Base-by-base conservation (phyloP, 768 basidiomycete species). In the Chlorophyllum brunneum region DNA sequence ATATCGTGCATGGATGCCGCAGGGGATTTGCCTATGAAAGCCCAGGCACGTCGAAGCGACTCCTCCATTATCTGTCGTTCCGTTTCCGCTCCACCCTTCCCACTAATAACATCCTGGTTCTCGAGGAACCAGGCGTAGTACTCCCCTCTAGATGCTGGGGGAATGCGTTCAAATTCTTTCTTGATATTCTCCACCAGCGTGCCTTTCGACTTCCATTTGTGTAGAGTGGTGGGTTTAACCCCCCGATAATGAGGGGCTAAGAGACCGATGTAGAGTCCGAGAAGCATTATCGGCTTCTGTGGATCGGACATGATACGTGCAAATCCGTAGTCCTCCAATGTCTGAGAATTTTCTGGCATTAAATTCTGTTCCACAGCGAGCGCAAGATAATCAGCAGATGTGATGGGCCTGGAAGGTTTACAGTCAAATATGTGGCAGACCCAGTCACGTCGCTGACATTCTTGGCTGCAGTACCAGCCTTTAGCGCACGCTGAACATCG, bases 41-140 rank as follows among this genome's bases (percentile, higher is more conserved):
- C 5, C 45, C 45, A 47, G 24, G 22, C 45, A 4, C 33, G 45
- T 8, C 33, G 45, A 3, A 47, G 3, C 30, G 6, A 18, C 5
- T 47, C 33, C 3, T 47, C 45, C 11, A 5, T 30, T 15, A 7
- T 33, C 39, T 20, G 22, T 2, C 5, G 10, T 26, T 24, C 34
- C 8, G 13, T 11, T 37, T 23, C 31, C 8, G 7, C 10, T 23
- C 18, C 20, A 2, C 10, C n/a, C 9, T 40, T 33, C 2, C 41
- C 26, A 20, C 68, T 60, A 24, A 72, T 33, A 7, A 71, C 50
- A 40, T 64, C 54, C 36, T 67, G 62, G 48, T 74, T 67, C 31
- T 67, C 20, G 33, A 70, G 56, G 48, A 73, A 70, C 72, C 72
- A 71, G 1, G 65, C 40, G 45, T 68, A 72, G 55, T 67, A 68